phyloP scores from a whole-genome alignment of 2,329 filamentous ascomycete species.

The Phaeosphaeriaceae sp. region DNA sequence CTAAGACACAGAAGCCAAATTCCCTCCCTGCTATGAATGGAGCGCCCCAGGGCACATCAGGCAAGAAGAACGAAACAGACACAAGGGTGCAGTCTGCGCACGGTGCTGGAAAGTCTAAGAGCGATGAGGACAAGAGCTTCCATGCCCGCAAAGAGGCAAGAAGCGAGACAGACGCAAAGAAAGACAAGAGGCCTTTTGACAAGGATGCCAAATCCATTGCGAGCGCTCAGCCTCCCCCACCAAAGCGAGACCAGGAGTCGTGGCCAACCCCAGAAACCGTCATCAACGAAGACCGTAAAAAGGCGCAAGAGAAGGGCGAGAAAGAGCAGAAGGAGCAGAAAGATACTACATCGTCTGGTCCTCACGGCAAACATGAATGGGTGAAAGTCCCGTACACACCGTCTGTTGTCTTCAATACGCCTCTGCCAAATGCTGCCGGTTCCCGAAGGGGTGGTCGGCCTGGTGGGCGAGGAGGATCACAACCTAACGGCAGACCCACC shows the following conservation, averaged over 20 bases:
- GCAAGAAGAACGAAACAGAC: conserved; percentile 35
- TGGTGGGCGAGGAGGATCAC: conserved; percentile 62
- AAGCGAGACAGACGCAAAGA: conserved; percentile 35
- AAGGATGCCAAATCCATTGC: conserved; percentile 33
- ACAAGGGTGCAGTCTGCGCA: conserved; percentile 26
- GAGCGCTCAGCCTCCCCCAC: conserved; percentile 60
- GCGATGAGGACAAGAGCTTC: conserved; percentile 36
- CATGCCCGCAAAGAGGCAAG: conserved; percentile 35
- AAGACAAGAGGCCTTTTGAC: conserved; percentile 36
- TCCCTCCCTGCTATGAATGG: conserved; percentile 45
- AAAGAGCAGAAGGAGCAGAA: conserved; percentile 63
- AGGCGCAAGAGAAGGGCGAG: conserved; percentile 69
- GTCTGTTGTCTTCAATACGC: conserved; percentile 85
- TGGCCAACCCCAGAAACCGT: conserved; percentile 92
- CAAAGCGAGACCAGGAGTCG: conserved; percentile 76
- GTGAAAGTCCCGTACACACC: conserved; percentile 82
- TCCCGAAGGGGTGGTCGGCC: conserved; percentile 52
- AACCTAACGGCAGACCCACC: conserved; percentile 60
- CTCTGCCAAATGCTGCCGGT: conserved; percentile 63
- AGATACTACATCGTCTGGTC: conserved; percentile 50
- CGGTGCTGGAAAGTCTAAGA: conserved; percentile 27
- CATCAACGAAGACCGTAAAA: conserved; percentile 78
- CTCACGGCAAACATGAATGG: conserved; percentile 81
- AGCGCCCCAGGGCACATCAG: conserved; percentile 12
- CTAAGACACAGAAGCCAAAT: conserved; percentile 57